A percentile compares a stretch with the other conserved stretches of the same genome.
phyloP scores from a whole-genome alignment of 495 filamentous ascomycete genomes.

The Alectoria sarmentosa region DNA sequence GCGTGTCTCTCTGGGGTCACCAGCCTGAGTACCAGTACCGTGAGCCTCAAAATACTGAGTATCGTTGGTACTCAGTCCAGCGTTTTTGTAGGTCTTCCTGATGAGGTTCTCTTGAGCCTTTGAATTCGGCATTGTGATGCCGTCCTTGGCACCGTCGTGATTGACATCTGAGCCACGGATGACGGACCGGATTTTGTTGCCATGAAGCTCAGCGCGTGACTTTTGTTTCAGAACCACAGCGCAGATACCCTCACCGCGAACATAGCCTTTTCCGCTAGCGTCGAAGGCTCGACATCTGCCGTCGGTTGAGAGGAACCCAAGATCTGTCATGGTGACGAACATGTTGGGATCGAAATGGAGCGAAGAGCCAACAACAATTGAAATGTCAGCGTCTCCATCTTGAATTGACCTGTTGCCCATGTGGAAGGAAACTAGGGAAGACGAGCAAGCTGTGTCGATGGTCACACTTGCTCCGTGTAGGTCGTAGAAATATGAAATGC shows the following conservation, averaged over 20 bases:
- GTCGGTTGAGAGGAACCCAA: conserved; percentile 29
- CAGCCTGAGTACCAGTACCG: conserved; percentile 49
- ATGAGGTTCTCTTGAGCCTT: conserved; percentile 39
- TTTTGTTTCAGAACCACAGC: conserved; percentile 35
- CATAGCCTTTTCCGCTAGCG: conserved; percentile 31
- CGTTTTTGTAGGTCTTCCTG: conserved; percentile 34
- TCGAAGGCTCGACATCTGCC: conserved; percentile 37
- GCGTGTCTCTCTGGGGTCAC: conserved; percentile 54
- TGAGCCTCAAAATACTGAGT: conserved; percentile 42
- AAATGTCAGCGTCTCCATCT: conserved; percentile 35
- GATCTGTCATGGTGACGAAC: conserved; percentile 12
- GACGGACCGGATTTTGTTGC: conserved; percentile 38
- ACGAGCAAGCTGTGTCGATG: conserved; percentile 47
- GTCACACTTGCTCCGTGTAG: conserved; percentile 42
- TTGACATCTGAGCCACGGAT: conserved; percentile 28
- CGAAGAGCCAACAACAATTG: conserved; percentile 24
- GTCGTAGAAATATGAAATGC: conserved; percentile 44
- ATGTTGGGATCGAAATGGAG: conserved; percentile 25
- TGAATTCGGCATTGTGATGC: conserved; percentile 37
- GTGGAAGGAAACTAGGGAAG: conserved; percentile 38
- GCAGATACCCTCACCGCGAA: conserved; percentile 37
- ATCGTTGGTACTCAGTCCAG: conserved; percentile 30
- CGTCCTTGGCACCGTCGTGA: conserved; percentile 48
- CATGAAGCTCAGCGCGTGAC: conserved; percentile 32
- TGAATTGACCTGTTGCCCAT: conserved; percentile 38